A percentile compares a stretch with the other conserved stretches of the same genome.
Evolutionary conservation across 495 filamentous ascomycete genomes (phyloP).

Genomic region (Beverwykella pulmonaria): DNA sequence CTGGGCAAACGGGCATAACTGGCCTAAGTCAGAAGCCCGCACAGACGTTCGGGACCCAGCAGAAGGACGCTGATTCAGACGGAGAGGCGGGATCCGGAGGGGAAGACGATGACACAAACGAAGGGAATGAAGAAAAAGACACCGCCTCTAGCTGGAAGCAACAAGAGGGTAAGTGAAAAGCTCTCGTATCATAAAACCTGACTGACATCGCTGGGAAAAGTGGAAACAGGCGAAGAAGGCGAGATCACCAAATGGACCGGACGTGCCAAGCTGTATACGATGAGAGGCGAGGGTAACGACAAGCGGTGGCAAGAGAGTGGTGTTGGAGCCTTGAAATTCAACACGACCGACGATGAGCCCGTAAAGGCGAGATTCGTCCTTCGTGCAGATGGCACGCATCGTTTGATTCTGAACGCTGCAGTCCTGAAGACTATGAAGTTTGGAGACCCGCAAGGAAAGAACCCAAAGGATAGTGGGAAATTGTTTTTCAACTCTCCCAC

Average conservation of each 20-base stretch:
- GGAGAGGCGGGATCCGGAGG: conserved; percentile 46
- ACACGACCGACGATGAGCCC: conserved; percentile 43
- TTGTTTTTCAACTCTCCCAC: conserved; percentile 21
- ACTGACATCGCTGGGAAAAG: conserved; percentile 41
- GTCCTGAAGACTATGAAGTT: conserved; percentile 62
- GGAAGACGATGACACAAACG: conserved; percentile 51
- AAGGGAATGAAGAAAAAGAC: conserved; percentile 56
- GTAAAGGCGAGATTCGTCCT: conserved; percentile 69
- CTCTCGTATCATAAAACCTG: not conserved
- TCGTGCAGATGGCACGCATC: conserved; percentile 79
- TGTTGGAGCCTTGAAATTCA: conserved; percentile 79
- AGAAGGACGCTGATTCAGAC: conserved; percentile 46
- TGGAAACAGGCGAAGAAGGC: conserved; percentile 75
- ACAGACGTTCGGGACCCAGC: conserved; percentile 69
- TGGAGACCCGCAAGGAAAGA: conserved; percentile 8
- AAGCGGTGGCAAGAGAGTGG: conserved; percentile 90
- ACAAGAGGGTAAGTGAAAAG: not conserved
- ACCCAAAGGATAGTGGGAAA: conserved; percentile 11
- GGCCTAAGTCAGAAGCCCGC: conserved; percentile 60
- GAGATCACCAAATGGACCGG: conserved; percentile 63
- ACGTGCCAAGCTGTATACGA: conserved; percentile 77
- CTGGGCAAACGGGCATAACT: conserved; percentile 56
- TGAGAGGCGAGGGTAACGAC: conserved; percentile 50
- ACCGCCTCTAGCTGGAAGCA: not conserved
- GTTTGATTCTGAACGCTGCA: conserved; percentile 84